phyloP scores from a whole-genome alignment of 164 flowering plant species.

The Cinnamomum chago region DNA sequence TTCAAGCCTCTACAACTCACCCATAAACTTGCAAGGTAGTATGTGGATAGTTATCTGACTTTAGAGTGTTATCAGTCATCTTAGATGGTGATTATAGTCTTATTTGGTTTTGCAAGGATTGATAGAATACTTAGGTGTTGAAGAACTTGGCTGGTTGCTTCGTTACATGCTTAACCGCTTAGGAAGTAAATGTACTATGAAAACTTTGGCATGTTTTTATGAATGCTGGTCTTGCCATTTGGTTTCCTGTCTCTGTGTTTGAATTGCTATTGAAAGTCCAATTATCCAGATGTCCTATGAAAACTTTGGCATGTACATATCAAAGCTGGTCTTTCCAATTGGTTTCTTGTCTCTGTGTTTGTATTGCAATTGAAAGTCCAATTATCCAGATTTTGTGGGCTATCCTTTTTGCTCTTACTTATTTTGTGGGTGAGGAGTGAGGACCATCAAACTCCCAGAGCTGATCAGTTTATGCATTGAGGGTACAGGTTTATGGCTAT shows the following conservation, averaged over 20 bases:
- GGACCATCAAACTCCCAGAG: too few relatives aligned
- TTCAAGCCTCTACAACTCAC: conserved; percentile 35
- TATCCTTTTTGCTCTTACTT: not conserved
- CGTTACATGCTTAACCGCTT: not conserved
- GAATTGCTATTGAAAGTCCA: not conserved
- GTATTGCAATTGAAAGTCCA: not conserved
- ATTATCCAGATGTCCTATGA: not conserved
- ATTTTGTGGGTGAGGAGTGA: too few relatives aligned
- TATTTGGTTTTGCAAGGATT: not conserved
- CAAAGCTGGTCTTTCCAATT: not conserved
- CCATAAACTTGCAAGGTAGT: not conserved
- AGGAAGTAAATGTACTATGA: too few relatives aligned
- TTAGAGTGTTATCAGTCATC: not conserved
- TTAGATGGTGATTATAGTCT: not conserved
- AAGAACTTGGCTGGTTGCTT: not conserved
- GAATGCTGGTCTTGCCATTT: not conserved
- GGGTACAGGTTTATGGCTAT: too few relatives aligned
- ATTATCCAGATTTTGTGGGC: not conserved
- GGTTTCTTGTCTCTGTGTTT: not conserved
- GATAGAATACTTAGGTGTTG: not conserved
- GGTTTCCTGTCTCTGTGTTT: not conserved
- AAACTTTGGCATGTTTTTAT: too few relatives aligned
- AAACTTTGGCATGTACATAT: not conserved
- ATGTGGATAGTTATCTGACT: not conserved
- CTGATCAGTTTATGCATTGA: too few relatives aligned